These are phyloP conservation scores for Ormosia semicastrata DNA, from an alignment of 306 rosid genomes.

Conservation along the genomic window DNA sequence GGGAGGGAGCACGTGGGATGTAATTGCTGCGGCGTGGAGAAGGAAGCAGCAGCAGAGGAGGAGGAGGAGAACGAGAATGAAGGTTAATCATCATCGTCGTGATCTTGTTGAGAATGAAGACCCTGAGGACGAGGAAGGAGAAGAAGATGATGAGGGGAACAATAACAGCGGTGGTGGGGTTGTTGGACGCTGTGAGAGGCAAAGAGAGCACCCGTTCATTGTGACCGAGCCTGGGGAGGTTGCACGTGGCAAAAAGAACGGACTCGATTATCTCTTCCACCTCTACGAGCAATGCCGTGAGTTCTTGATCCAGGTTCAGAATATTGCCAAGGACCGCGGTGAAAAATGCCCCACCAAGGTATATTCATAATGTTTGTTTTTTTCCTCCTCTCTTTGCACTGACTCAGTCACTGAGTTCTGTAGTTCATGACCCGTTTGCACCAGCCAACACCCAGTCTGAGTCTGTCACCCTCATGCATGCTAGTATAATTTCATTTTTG, in stretches of 20 bases:
- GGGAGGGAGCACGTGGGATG: constrained; percentile 67
- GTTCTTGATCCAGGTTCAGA: constrained; percentile 85
- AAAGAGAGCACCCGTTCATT: constrained; percentile 89
- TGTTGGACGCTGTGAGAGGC: constrained; percentile 54
- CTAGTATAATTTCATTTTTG: too few relatives aligned
- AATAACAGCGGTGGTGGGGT: not conserved
- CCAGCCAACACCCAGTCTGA: not conserved
- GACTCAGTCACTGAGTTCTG: not conserved
- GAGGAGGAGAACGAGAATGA: constrained; percentile 23
- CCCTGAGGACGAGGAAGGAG: constrained; percentile 27
- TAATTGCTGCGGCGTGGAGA: constrained; percentile 33
- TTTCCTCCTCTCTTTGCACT: not conserved
- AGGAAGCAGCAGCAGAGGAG: constrained; percentile 52
- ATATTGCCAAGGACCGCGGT: constrained; percentile 84
- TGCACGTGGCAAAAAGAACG: constrained; percentile 98
- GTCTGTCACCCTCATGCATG: too few relatives aligned
- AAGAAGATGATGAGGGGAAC: constrained; percentile 26
- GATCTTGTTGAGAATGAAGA: constrained; percentile 38
- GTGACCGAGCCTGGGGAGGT: constrained; percentile 99
- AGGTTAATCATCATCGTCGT: not conserved
- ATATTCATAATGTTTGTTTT: not conserved
- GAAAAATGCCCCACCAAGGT: constrained; percentile 99
- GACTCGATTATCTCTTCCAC: constrained; percentile 89
- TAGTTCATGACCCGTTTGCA: not conserved
- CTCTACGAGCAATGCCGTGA: constrained; percentile 94